These are phyloP conservation scores for Fusarium nisikadoi DNA, from an alignment of 2,329 filamentous ascomycete species.

Conservation along the genomic window DNA sequence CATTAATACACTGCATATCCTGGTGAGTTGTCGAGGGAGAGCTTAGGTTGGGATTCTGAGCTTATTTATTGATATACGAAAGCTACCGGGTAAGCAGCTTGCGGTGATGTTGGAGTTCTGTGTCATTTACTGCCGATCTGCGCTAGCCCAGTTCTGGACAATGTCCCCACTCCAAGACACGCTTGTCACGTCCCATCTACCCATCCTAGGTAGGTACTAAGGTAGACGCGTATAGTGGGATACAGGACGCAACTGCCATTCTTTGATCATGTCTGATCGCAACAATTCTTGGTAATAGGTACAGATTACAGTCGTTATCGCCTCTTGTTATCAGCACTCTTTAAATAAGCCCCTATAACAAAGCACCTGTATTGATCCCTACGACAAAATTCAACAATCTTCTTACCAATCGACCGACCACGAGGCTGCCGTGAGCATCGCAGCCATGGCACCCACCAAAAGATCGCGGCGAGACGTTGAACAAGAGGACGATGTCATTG, in stretches of 20 bases:
- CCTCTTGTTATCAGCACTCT: not conserved
- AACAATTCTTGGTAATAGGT: not conserved
- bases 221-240: conserved; percentile 40
- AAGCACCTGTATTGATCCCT: not conserved
- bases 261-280: not conserved
- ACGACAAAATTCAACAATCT: not conserved
- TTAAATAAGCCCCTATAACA: not conserved
- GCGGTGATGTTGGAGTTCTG: not conserved
- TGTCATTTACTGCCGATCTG: not conserved
- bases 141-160: conserved; percentile 23
- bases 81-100: conserved; percentile 28
- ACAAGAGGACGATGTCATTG: conserved; percentile 49
- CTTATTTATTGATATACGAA: not conserved
- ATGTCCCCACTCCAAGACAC: conserved; percentile 15
- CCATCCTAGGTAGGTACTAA: not conserved
- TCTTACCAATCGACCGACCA: not conserved
- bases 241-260: not conserved
- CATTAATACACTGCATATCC: not conserved
- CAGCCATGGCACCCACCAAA: conserved; percentile 52
- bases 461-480: conserved; percentile 54
- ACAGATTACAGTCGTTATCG: not conserved
- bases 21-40: not conserved
- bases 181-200: conserved; percentile 28
- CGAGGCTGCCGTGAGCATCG: conserved; percentile 21
- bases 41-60: not conserved